Percentiles rank a stretch among this genome's conserved stretches.
Evolutionary conservation across 1,284 basidiomycete species (phyloP).

Genomic region (Afroboletus lepidellus): DNA sequence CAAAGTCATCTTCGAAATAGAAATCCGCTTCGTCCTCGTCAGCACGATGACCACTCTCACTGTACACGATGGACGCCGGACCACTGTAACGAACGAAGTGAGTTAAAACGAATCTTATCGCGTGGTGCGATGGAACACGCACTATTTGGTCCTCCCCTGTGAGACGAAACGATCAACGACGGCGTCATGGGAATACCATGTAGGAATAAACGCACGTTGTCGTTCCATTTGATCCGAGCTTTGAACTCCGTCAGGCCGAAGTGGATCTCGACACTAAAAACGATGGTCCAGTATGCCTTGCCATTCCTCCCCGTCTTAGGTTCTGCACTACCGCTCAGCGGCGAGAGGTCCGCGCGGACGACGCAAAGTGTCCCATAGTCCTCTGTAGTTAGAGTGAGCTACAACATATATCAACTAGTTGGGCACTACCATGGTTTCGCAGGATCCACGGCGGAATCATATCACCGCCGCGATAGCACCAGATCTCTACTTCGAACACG

Average conservation of each 20-base stretch:
- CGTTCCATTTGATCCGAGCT: constrained; percentile 77
- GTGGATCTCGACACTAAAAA: constrained; percentile 78
- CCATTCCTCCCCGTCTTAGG: constrained; percentile 61
- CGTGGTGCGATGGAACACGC: constrained; percentile 29
- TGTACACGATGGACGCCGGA: constrained; percentile 76
- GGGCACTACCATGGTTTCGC: constrained; percentile 50
- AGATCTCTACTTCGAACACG: constrained; percentile 77
- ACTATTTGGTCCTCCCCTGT: constrained; percentile 66
- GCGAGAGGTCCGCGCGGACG: constrained; percentile 72
- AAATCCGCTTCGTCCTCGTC: constrained; percentile 66
- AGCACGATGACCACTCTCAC: constrained; percentile 68
- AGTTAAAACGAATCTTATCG: not conserved
- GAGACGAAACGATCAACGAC: constrained; percentile 8
- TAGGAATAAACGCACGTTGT: constrained; percentile 50
- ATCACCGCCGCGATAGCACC: constrained; percentile 74
- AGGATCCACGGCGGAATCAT: constrained; percentile 70
- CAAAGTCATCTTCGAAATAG: constrained; percentile 53
- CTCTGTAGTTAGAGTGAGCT: constrained; percentile 39
- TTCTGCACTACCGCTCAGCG: constrained; percentile 63
- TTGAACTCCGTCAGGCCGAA: constrained; percentile 78
- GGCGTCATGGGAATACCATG: not conserved
- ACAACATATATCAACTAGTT: not conserved
- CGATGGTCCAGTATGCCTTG: constrained; percentile 75
- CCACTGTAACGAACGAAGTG: constrained; percentile 45
- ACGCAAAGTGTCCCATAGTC: constrained; percentile 73